phyloP scores from a whole-genome alignment of 2,329 filamentous ascomycete genomes.

The Cercospora sp. region DNA sequence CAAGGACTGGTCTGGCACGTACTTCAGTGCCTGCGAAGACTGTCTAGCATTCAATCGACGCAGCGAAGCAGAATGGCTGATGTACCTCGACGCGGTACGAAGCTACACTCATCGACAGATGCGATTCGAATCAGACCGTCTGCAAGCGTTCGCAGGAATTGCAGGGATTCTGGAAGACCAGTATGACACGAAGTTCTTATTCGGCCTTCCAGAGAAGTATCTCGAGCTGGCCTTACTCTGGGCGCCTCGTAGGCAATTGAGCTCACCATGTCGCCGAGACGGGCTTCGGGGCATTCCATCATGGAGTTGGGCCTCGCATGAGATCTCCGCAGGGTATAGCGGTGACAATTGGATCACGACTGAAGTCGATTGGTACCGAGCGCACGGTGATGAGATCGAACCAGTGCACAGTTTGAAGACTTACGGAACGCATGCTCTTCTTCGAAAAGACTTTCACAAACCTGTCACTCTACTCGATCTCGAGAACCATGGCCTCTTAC shows the following conservation, averaged over 20 bases:
- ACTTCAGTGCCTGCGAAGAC: not conserved
- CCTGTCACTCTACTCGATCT: not conserved
- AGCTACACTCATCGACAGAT: not conserved
- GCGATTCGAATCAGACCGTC: conserved; percentile 2
- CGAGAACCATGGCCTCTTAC: not conserved
- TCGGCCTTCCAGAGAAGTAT: not conserved
- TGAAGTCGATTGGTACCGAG: not conserved
- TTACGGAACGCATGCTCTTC: not conserved
- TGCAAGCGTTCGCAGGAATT: not conserved
- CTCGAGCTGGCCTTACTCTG: not conserved
- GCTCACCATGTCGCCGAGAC: not conserved
- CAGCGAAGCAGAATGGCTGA: not conserved
- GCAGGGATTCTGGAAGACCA: not conserved
- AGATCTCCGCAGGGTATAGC: not conserved
- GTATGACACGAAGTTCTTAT: not conserved
- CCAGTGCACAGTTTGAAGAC: not conserved
- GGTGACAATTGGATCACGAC: not conserved
- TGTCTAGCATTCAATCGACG: not conserved
- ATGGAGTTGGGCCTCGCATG: not conserved
- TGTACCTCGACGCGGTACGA: not conserved
- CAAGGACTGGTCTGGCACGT: not conserved
- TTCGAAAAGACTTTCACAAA: not conserved
- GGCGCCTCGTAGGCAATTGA: not conserved
- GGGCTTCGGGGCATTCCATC: not conserved
- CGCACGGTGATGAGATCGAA: not conserved